Percentiles rank a stretch among this genome's conserved stretches.
These are phyloP conservation scores for Alternaria ethzedia DNA, from an alignment of 2,329 filamentous ascomycete species.

Conservation along the genomic window DNA sequence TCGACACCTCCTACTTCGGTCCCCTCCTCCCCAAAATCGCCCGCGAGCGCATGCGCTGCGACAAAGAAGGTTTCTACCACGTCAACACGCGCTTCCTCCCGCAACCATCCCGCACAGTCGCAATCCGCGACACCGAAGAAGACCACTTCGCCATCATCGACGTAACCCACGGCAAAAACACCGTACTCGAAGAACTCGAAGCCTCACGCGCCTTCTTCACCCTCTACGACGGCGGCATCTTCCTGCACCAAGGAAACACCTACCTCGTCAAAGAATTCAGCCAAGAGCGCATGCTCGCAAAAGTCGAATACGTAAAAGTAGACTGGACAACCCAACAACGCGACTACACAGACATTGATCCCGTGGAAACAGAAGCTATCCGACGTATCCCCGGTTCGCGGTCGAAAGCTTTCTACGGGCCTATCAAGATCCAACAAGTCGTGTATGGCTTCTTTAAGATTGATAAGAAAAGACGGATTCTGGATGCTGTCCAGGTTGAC, in stretches of 20 bases:
- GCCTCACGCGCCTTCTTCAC: constrained; percentile 94
- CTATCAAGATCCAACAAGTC: constrained; percentile 83
- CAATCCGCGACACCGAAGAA: constrained; percentile 87
- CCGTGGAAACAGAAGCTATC: constrained; percentile 88
- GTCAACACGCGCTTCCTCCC: constrained; percentile 89
- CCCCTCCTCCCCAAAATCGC: constrained; percentile 74
- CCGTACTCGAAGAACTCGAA: constrained; percentile 93
- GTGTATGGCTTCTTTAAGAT: constrained; percentile 98
- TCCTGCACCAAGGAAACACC: constrained; percentile 91
- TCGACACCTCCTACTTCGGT: constrained; percentile 82
- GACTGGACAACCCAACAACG: constrained; percentile 95
- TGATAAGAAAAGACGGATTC: constrained; percentile 81
- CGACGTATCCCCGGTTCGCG: constrained; percentile 69
- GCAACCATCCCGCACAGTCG: constrained; percentile 79
- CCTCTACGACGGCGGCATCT: constrained; percentile 95
- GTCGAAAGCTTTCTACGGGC: constrained; percentile 81
- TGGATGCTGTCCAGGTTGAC: constrained; percentile 91
- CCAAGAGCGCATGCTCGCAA: constrained; percentile 79
- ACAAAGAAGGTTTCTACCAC: constrained; percentile 84
- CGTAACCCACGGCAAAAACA: constrained; percentile 79
- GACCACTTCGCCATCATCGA: constrained; percentile 95
- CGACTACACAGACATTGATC: constrained; percentile 93
- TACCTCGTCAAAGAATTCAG: constrained; percentile 91
- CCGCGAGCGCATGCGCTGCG: constrained; percentile 73
- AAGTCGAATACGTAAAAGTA: constrained; percentile 86